Evolutionary conservation across 2,329 filamentous ascomycete species (phyloP), one percentile per base, ranked within the genome.

Genomic region (Colletotrichum salicis): DNA sequence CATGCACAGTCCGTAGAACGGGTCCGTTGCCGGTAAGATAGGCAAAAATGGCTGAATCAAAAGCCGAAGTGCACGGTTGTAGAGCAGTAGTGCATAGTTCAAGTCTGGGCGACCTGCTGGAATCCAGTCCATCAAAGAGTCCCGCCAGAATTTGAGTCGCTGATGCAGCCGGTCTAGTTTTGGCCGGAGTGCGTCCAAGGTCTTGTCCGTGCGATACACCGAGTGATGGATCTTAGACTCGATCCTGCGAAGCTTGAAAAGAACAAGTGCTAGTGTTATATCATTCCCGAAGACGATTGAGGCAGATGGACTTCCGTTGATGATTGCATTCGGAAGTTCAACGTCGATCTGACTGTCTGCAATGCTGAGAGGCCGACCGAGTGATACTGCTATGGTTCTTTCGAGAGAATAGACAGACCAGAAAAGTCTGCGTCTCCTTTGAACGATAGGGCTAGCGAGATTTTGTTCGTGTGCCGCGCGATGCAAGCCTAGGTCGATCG

Each of bases 121-220:
- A 3, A 88, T 80, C 51, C 86, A 89, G 4, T 88, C 85, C 24
- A 91, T 78, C 10, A 86, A 85, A 1, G 89, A 91, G 22, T 89
- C 87, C 13, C 90, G 81, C 79, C 89, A 91, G 68, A 76, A 12
- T 72, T 74, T n/a, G 79, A 88, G 79, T 59, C 84, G 80, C 37
- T 81, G 78, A 58, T 85, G 82, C 1, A 86, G 79, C 5, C 78
- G 80, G 71, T 85, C 82, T 77, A 87, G 84, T 74, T 87, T 87
- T 29, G 82, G 80, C n/a, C 80, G 80, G 4, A 87, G 77, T 3
- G 83, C 78, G 31, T 81, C 78, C 4, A 86, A 78, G 2, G 84
- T 81, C 45, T 82, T 80, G 72, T 88, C 86, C 15, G 84, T 83
- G 15, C 86, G 82, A 74, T 88, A 88, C 45, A 88, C 84, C n/a